Percentiles rank a stretch among this genome's conserved stretches.
Evolutionary conservation across 1,284 basidiomycete genomes (phyloP).

Genomic region (Phellinidium pouzarii): DNA sequence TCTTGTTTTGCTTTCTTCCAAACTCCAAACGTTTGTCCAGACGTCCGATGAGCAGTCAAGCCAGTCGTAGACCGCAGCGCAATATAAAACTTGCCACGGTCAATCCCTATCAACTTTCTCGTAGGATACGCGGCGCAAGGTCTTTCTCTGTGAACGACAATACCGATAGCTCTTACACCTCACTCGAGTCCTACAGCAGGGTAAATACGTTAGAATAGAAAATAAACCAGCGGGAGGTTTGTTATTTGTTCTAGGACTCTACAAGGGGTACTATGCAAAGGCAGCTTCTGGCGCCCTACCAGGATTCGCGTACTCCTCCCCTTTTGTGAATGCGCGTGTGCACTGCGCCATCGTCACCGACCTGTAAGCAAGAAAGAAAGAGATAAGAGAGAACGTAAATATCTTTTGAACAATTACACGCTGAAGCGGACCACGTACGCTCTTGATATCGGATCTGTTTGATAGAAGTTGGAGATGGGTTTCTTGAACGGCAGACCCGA

Average conservation of each 20-base stretch:
- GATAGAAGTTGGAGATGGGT: slow-evolving; percentile 92
- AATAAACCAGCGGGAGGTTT: neutral
- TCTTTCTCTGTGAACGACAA: too few species aligned
- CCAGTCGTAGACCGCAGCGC: too few species aligned
- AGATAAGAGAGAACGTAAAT: slow-evolving; percentile 12
- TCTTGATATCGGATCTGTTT: slow-evolving; percentile 86
- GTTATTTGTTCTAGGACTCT: slow-evolving; percentile 14
- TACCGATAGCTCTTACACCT: too few species aligned
- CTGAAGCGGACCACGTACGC: slow-evolving; percentile 47
- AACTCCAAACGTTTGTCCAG: too few species aligned
- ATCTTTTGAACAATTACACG: slow-evolving; percentile 4
- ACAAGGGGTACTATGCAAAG: slow-evolving; percentile 34
- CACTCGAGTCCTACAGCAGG: neutral
- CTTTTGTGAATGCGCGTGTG: slow-evolving; percentile 68
- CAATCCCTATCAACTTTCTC: too few species aligned
- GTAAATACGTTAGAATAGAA: neutral
- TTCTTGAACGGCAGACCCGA: slow-evolving; percentile 64
- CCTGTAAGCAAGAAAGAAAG: slow-evolving; percentile 40
- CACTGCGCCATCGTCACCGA: slow-evolving; percentile 87
- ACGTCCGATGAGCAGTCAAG: too few species aligned
- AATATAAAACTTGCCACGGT: too few species aligned
- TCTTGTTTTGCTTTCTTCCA: too few species aligned
- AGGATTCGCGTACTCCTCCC: slow-evolving; percentile 43
- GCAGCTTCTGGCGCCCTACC: slow-evolving; percentile 36
- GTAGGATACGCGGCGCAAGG: too few species aligned